Percentiles rank a stretch among this genome's conserved stretches.
These are phyloP conservation scores for Trichoderma erinaceum DNA, from an alignment of 495 filamentous ascomycete species.

Conservation along the genomic window DNA sequence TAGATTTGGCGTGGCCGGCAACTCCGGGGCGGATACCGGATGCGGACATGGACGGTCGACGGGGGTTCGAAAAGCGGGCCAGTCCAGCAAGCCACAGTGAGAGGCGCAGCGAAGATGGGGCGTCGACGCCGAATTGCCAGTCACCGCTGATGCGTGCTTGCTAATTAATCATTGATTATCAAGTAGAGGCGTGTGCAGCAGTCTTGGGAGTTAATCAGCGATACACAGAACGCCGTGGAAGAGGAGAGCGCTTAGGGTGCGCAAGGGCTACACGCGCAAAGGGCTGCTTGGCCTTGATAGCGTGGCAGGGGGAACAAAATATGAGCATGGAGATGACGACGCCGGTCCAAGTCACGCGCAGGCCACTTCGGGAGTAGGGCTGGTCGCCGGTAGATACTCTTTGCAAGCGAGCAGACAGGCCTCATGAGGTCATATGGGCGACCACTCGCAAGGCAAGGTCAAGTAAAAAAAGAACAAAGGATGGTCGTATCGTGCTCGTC, in stretches of 20 bases:
- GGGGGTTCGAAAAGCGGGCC: slow-evolving; percentile 5
- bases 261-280: not conserved
- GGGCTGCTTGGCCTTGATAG: not conserved
- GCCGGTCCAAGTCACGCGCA: slow-evolving; percentile 2
- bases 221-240: not conserved
- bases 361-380: slow-evolving; percentile 2
- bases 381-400: not conserved
- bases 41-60: slow-evolving; percentile 12
- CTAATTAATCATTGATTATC: not conserved
- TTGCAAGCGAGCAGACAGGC: not conserved
- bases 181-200: slow-evolving; percentile 9
- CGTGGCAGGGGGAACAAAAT: not conserved
- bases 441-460: not conserved
- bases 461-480: not conserved
- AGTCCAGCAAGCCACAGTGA: slow-evolving; percentile 6
- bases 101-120: slow-evolving; percentile 13
- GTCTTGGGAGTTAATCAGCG: not conserved
- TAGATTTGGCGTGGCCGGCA: not conserved
- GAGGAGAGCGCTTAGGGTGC: not conserved
- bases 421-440: slow-evolving; percentile 1
- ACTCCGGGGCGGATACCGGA: slow-evolving; percentile 10
- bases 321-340: not conserved
- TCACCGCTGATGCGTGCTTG: slow-evolving; percentile 9
- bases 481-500: not conserved
- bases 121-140: not conserved